Conservation (phyloP, 257 asterid species). For the Parsonsia alboflavescens region DNA sequence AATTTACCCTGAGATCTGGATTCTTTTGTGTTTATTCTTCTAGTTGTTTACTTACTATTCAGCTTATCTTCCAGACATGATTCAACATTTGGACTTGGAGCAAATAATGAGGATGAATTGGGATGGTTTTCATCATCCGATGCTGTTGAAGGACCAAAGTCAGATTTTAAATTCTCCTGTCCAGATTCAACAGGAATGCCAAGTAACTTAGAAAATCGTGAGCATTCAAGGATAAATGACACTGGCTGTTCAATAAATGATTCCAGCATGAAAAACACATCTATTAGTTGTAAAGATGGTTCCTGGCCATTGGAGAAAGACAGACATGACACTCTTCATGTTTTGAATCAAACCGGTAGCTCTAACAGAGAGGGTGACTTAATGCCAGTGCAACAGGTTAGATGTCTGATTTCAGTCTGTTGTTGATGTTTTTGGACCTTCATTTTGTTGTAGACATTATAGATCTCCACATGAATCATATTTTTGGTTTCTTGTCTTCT, state of each 20-base stretch:
- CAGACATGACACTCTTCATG: conserved; percentile 35
- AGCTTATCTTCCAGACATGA: conserved; percentile 54
- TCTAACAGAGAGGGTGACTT: conserved; percentile 34
- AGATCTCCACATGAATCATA: neutral
- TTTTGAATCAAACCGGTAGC: conserved; percentile 33
- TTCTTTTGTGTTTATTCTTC: neutral
- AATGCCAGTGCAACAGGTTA: conserved; percentile 42
- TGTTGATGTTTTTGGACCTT: neutral
- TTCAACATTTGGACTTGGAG: conserved; percentile 72
- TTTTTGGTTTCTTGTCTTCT: conserved; percentile 7
- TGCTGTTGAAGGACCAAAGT: conserved; percentile 43
- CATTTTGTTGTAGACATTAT: neutral
- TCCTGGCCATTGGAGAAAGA: conserved; percentile 39
- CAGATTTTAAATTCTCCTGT: conserved; percentile 46
- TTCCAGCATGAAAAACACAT: conserved; percentile 2
- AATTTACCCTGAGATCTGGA: conserved; percentile 9
- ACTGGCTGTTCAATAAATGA: conserved; percentile 25
- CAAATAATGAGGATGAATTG: conserved; percentile 50
- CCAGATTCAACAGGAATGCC: conserved; percentile 36
- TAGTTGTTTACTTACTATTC: conserved; percentile 6
- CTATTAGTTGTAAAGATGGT: conserved; percentile 27
- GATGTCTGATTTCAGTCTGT: conserved; percentile 12
- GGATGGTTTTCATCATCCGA: conserved; percentile 71
- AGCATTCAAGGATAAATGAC: conserved; percentile 23
- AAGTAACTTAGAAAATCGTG: conserved; percentile 30